phyloP scores from a whole-genome alignment of 148 eudicot species.

The Polygonum maritimum region DNA sequence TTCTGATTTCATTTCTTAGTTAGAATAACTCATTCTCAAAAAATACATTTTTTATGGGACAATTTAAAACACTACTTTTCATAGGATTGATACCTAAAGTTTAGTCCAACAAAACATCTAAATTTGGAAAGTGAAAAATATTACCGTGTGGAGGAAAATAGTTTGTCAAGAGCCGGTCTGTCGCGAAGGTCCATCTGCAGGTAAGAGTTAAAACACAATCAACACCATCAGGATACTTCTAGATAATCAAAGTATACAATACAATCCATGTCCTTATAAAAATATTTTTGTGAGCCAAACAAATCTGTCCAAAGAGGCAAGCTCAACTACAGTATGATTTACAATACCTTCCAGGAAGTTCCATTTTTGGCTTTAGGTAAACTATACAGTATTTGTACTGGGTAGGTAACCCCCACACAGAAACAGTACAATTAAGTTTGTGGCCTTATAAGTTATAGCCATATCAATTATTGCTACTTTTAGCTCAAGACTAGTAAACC shows the following conservation, averaged over 20 bases:
- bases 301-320: background rate
- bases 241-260: background rate
- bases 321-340: background rate
- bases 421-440: background rate
- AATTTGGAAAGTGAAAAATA: conserved; percentile 4
- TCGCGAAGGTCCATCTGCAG: conserved; percentile 83
- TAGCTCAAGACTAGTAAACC: background rate
- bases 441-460: background rate
- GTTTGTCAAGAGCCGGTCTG: conserved; percentile 63
- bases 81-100: background rate
- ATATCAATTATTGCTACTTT: background rate
- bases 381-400: background rate
- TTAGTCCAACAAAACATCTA: background rate
- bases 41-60: background rate
- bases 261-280: background rate
- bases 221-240: background rate
- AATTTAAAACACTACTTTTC: background rate
- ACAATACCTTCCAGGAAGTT: background rate
- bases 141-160: conserved; percentile 78
- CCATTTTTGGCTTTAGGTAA: background rate
- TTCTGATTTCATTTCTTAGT: background rate
- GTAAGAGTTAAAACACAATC: background rate
- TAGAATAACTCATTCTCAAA: background rate
- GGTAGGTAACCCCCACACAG: background rate
- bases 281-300: background rate